phyloP scores from a whole-genome alignment of 495 filamentous ascomycete species.

The Podospora comata region DNA sequence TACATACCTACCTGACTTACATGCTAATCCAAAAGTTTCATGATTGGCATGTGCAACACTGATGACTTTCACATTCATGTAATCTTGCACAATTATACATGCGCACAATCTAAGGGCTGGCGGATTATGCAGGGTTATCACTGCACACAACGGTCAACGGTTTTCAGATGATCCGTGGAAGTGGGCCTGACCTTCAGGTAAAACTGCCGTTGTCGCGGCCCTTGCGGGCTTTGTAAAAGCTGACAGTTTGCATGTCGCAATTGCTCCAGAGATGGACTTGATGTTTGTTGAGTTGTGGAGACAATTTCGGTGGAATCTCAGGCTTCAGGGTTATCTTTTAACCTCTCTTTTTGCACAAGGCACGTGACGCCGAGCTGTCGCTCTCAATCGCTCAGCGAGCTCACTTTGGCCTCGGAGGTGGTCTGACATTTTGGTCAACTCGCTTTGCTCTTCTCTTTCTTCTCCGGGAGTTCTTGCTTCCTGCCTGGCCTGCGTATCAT shows the following conservation, averaged over 20 bases:
- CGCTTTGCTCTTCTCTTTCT: not conserved
- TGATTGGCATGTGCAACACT: not conserved
- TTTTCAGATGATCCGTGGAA: not conserved
- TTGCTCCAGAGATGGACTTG: not conserved
- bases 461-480: too few relatives aligned
- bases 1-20: not conserved
- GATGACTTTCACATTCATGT: not conserved
- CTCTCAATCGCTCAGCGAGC: not conserved
- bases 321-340: conserved; percentile 1
- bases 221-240: not conserved
- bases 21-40: not conserved
- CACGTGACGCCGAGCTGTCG: not conserved
- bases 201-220: not conserved
- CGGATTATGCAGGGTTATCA: not conserved
- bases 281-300: not conserved
- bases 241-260: not conserved
- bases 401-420: not conserved
- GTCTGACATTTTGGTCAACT: not conserved
- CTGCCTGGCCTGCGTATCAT: too few relatives aligned
- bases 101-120: not conserved
- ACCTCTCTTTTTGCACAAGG: not conserved
- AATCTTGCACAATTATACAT: not conserved
- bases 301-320: not conserved
- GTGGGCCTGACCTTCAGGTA: not conserved
- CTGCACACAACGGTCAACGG: too few relatives aligned